Base-by-base conservation (phyloP, 2,329 filamentous ascomycete genomes). In the Aureobasidium leucospermi region DNA sequence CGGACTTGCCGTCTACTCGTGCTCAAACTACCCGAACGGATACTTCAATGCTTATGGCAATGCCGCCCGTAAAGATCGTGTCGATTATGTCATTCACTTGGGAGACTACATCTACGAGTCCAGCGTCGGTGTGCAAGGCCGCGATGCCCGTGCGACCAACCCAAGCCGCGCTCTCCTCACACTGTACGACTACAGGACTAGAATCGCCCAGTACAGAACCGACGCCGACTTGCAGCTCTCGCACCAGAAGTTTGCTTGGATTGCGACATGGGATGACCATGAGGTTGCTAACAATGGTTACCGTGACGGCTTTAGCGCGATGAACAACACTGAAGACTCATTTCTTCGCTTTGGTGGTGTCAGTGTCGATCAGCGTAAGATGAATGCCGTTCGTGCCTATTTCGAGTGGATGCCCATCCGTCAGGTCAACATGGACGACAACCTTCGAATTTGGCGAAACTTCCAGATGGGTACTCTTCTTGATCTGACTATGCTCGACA, bases 401-500 rank as follows among this genome's bases (percentile, higher is more conserved):
- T 87, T 87, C 61, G 85, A 87, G 68, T 86, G 83, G 70, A 81
- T 82, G 78, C 81, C 81, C 1, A 80, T 83, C 62, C 75, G 81
- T 63, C 84, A 87, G 69, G 79, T 85, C 2, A 84, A 86, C 57
- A 81, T 88, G 74, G 85, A 88, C 63, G 85, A 88, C 69, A 85
- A 84, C 59, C 76, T 89, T n/a, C 81, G 85, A 8, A 81, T 89
- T 66, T 88, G 86, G 86, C 77, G 86, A 57, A 78, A 75, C 52
- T 88, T 88, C 73, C 76, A 81, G 58, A 80, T 88, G 65, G 86
- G 86, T 43, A 81, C 47, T 38, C 78, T 88, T 3, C 74, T 88
- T 34, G 85, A 88, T 63, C 73, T 89, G n/a, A 80, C 87, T 64
- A 84, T 88, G 73, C 79, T 89, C 3, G 86, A 88, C 66, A 89